Evolutionary conservation across 371 early-diverging fungal genomes (phyloP), one percentile per base, ranked within the genome.

Genomic region (Neoconidiobolus thromboides): DNA sequence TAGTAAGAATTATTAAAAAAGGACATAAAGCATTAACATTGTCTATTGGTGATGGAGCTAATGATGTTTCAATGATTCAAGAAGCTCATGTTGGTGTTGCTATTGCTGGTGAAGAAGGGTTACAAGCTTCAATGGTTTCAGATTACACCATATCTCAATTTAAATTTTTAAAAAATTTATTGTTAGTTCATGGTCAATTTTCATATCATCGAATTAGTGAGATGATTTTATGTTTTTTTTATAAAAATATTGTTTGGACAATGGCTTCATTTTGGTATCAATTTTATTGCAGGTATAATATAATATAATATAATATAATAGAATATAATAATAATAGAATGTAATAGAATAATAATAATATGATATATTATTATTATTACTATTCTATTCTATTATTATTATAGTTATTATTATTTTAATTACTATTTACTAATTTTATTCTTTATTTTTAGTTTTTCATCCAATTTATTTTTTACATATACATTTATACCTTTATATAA

Each of bases 21-120:
- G 85, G 82, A 43, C 63, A 73, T 48, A 77, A 71, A 42, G 81
- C 82, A 26, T 81, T 82, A 49, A 91, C 87, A 58, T 75, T 92
- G 55, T 96, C 89, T 9, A 89, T 98, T 49, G 99, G 99, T 14
- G 99, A 99, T 71, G 99, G 99, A 5, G 97, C 96, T 58, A 93
- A 93, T 67, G 95, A 93, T 73, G 97, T 87, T 55, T 85, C 76
- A 59, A 92, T 87, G 93, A 87, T 88, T 71, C 82, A 91, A 71
- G 91, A 87, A 2, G 94, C 99, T 7, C 84, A 97, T 71, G 84
- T 99, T 51, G 97, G 96, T 38, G 82, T 95, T 15, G 96, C 90
- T 49, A 95, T 95, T 61, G 77, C 83, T 4, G 96, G 96, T 15
- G 83, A 87, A 66, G 96, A 95, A 72, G 96, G 91, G 43, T 74